Evolutionary conservation across 192 early-diverging fungal species (phyloP).

Genomic region (Funneliformis geosporum): DNA sequence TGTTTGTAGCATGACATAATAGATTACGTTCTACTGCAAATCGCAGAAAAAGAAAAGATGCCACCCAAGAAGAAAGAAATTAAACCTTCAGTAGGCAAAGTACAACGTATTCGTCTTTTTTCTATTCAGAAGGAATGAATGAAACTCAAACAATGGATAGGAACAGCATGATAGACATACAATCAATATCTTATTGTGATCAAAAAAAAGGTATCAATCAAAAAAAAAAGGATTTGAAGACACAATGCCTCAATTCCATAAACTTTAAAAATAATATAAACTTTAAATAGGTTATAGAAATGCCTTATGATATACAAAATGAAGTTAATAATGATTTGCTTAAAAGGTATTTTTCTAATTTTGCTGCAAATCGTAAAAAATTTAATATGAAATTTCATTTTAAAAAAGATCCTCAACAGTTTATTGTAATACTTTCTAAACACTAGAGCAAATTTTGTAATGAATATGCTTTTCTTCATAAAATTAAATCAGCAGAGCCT

Average conservation of each 20-base stretch:
- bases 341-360: neutral
- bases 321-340: slow-evolving; percentile 21
- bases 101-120: neutral
- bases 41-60: slow-evolving; percentile 9
- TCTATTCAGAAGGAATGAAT: neutral
- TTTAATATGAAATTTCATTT: neutral
- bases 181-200: slow-evolving; percentile 2
- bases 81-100: neutral
- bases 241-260: neutral
- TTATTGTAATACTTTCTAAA: slow-evolving; percentile 21
- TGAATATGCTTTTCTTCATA: neutral
- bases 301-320: slow-evolving; percentile 18
- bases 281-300: neutral
- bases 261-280: neutral
- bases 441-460: neutral
- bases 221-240: slow-evolving; percentile 15
- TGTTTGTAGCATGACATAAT: slow-evolving; percentile 24
- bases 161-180: neutral
- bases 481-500: neutral
- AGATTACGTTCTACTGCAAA: neutral
- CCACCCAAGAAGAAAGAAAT: slow-evolving; percentile 2
- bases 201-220: slow-evolving; percentile 7
- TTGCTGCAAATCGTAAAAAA: slow-evolving; percentile 6
- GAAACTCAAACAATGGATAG: slow-evolving; percentile 15
- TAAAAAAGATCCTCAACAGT: slow-evolving; percentile 10